Base-by-base conservation (phyloP, 208 protist species). In the Trypanosomatidae sp. region DNA sequence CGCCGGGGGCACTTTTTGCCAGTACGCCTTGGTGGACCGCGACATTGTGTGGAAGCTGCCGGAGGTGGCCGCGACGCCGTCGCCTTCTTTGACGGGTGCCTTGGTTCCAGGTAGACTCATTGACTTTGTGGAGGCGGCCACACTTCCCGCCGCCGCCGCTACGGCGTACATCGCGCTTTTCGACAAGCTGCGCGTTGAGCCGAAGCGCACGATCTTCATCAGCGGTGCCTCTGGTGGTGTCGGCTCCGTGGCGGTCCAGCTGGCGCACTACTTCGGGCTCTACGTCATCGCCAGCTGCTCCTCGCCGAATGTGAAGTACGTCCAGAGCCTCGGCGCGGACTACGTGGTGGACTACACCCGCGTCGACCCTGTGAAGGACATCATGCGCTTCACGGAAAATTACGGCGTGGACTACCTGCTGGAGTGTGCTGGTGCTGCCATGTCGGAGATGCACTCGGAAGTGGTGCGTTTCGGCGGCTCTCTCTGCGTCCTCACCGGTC, bases 371-470 rank as follows among this genome's bases (percentile, higher is more conserved):
- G 80, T 87, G 13, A 81, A 81, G 52, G 79, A 85, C 25, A 82
- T 92, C 47, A 73, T 93, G n/a, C 52, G 44, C 46, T 56, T 74
- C 47, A 94, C 91, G 44, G 64, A 85, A 3, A 80, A 81, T 47
- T 77, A 86, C 65, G 92, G 92, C 19, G 90, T 95, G 15, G 92
- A 97, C 71, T 97, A 92, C 76, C 53, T 95, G 44, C 74, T 97
- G 55, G 90, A 97, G 69, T 78, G 76, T 41, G 83, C 82, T 1
- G 66, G 73, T 30, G 79, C 82, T 10, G 44, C 33, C n/a, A 66
- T 87, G 44, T 73, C 81, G 13, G 87, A 81, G 52, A 52, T 69
- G 19, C 84, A 90, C 66, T 69, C 77, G n/a, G 74, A 89, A 43
- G 81, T 76, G 17, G 64, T 92, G 25, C 84, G 91, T 13, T 90